Evolutionary conservation across 1,284 basidiomycete genomes (phyloP), one percentile per base, ranked within the genome.

Genomic region (Microbotryum violaceum): DNA sequence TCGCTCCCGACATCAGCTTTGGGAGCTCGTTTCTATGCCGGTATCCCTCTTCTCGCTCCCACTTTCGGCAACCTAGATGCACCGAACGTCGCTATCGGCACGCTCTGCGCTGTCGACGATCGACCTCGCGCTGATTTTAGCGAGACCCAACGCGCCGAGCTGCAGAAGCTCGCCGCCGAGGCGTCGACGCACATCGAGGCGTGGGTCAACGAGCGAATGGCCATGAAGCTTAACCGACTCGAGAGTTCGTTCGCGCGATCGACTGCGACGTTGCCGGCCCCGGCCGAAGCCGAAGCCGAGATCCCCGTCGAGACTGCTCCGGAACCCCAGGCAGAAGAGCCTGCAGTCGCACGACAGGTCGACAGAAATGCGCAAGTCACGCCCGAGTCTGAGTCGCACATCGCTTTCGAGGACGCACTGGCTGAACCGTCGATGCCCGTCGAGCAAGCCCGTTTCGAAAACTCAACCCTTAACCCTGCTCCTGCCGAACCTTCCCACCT

Each of bases 61-160:
- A 56, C 63, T 18, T 63, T 67, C 29, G 60, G 60, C 45, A 54
- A 58, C 31, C 54, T 58, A 10, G 49, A 56, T 8, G 61, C 62
- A 8, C 61, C 63, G 6, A 49, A 57, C 6, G 63, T 68, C 21
- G 60, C 71, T 1, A 68, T 74, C 45, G 72, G 72, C 4, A 71
- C 71, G 4, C 60, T 74, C 6, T 74, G 72, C 60, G 62, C 73
- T 25, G 63, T 70, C 57, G 72, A 74, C 56, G 57, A 62, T 16
- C 58, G 65, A n/a, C 71, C 71, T n/a, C 63, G 71, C 3, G 57
- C 58, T 31, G 58, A 57, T 7, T 72, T 73, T 57, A 64, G 63
- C 10, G 58, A 62, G 6, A 70, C 65, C 12, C 66, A 74, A 48
- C 65, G 69, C 20, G 58, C 62, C 48, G 68, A 71, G 37, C 66